Percentiles rank a stretch among this genome's conserved stretches.
Evolutionary conservation across 1,284 basidiomycete genomes (phyloP).

Genomic region (Porogramme epimiltina): DNA sequence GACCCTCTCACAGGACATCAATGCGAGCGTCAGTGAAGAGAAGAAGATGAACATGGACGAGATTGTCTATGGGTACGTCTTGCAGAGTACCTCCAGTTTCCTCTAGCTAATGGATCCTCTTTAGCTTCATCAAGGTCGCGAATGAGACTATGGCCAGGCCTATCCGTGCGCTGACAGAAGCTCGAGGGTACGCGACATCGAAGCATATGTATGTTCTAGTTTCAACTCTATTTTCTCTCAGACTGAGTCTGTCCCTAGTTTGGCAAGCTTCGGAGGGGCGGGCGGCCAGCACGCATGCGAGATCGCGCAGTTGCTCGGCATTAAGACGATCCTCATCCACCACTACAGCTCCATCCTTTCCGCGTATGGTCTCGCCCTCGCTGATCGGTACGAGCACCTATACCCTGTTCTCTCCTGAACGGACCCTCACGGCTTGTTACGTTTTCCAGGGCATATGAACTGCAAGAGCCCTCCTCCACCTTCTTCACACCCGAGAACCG

Average conservation of each 20-base stretch:
- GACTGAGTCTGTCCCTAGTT: too few relatives aligned
- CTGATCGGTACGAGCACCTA: conserved; percentile 72
- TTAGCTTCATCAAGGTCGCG: conserved; percentile 87
- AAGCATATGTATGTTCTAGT: conserved; percentile 70
- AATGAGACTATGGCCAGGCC: conserved; percentile 95
- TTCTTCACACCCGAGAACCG: conserved; percentile 65
- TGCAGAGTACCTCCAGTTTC: background rate
- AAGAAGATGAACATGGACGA: conserved; percentile 78
- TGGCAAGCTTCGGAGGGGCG: conserved; percentile 90
- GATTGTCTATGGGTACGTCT: conserved; percentile 79
- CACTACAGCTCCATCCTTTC: conserved; percentile 86
- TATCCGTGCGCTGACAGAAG: conserved; percentile 91
- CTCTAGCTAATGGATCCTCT: too few relatives aligned
- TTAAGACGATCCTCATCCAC: conserved; percentile 85
- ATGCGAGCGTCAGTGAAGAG: conserved; percentile 45
- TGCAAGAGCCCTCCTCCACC: conserved; percentile 85
- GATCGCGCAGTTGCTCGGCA: conserved; percentile 80
- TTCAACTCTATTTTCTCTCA: background rate
- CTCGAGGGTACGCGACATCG: conserved; percentile 81
- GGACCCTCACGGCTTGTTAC: background rate
- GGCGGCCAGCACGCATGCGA: conserved; percentile 93
- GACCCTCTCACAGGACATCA: conserved; percentile 67
- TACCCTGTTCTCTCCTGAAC: background rate
- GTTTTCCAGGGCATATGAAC: conserved; percentile 68
- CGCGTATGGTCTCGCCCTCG: conserved; percentile 88